These are phyloP conservation scores for Irpex sp. DNA, from an alignment of 1,284 basidiomycete genomes.

Conservation along the genomic window DNA sequence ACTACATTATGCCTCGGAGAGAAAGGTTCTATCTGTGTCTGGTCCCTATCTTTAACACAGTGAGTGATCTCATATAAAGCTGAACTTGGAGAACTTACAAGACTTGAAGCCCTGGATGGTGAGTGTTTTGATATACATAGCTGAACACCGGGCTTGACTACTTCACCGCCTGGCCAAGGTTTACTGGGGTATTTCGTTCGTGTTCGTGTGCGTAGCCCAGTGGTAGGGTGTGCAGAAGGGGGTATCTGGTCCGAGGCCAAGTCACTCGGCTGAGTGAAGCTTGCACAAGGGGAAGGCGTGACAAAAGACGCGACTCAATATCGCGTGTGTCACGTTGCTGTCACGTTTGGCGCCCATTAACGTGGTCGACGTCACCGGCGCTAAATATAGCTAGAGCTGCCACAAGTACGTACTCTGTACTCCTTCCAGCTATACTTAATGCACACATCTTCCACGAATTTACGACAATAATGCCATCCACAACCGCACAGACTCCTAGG, in stretches of 20 bases:
- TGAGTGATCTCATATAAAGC: neutral
- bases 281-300: neutral
- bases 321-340: conserved; percentile 9
- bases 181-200: neutral
- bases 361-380: neutral
- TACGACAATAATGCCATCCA: conserved; percentile 11
- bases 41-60: conserved; percentile 61
- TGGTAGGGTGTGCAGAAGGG: neutral
- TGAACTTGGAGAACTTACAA: conserved; percentile 46
- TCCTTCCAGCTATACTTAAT: too few relatives aligned
- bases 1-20: conserved; percentile 90
- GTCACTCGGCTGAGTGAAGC: neutral
- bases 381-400: too few relatives aligned
- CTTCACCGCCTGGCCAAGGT: neutral
- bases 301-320: conserved; percentile 8
- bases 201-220: too few relatives aligned
- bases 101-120: conserved; percentile 98
- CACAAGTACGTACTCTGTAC: too few relatives aligned
- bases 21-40: conserved; percentile 81
- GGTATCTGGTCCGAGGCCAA: neutral
- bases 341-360: neutral
- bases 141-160: neutral
- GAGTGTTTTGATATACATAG: conserved; percentile 87
- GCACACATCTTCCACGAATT: neutral
- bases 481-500: conserved; percentile 24